Conservation (phyloP, 2,329 filamentous ascomycete species). For the Trichoderma sp. region DNA sequence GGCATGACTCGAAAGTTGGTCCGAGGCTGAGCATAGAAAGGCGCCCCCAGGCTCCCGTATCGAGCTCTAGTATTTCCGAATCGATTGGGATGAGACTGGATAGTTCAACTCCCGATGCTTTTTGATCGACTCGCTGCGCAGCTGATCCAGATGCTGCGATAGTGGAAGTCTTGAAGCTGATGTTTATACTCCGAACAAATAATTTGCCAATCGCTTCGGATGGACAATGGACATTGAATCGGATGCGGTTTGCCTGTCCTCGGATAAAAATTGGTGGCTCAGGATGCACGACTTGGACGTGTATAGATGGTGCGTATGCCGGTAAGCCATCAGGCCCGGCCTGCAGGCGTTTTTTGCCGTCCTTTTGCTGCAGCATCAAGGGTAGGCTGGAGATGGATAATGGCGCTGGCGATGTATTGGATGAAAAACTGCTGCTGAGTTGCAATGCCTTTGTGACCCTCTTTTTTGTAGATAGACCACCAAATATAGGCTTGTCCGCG, state of each 20-base stretch:
- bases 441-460: neutral
- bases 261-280: neutral
- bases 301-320: conserved; percentile 15
- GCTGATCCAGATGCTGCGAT: neutral
- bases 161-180: conserved; percentile 5
- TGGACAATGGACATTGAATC: neutral
- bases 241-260: neutral
- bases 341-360: neutral
- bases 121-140: neutral
- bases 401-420: neutral
- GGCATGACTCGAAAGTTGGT: conserved; percentile 11
- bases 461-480: neutral
- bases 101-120: neutral
- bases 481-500: conserved; percentile 6
- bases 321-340: neutral
- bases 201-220: neutral
- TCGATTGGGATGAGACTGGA: neutral
- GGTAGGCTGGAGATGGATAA: neutral
- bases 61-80: conserved; percentile 1
- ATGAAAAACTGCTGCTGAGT: neutral
- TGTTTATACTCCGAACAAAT: neutral
- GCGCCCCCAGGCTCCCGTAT: conserved; percentile 1
- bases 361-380: neutral
- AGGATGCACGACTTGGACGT: neutral
- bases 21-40: neutral